These are phyloP conservation scores for Phytophthora ohioensis DNA, from an alignment of 352 stramenopile species.

Conservation along the genomic window DNA sequence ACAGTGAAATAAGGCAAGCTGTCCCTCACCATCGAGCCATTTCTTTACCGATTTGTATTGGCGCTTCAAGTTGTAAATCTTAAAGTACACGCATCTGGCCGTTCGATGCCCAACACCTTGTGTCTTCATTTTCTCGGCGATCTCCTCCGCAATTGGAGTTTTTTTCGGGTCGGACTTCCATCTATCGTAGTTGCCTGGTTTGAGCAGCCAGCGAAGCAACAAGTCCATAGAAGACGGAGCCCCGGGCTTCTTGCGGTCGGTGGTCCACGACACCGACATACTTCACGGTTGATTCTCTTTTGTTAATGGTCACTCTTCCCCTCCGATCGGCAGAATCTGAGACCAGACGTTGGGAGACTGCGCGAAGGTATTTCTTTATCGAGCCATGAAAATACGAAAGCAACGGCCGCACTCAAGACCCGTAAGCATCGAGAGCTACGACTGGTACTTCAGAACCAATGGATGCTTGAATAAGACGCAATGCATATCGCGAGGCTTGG, in stretches of 20 bases:
- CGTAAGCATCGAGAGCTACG: too few species aligned
- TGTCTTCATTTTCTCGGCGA: not conserved
- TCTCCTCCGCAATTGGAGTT: not conserved
- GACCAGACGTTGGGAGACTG: too few species aligned
- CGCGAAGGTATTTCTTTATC: too few species aligned
- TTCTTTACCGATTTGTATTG: not conserved
- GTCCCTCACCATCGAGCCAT: not conserved
- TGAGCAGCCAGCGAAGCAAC: conserved; percentile 8
- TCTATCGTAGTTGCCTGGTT: conserved; percentile 5
- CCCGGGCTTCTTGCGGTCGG: not conserved
- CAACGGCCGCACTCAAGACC: too few species aligned
- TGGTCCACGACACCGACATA: not conserved
- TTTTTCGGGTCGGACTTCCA: not conserved
- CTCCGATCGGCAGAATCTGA: too few species aligned
- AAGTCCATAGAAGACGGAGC: conserved; percentile 3
- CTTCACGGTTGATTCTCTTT: too few species aligned
- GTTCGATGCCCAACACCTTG: conserved; percentile 1
- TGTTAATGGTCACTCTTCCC: too few species aligned
- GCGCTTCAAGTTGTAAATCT: conserved; percentile 3
- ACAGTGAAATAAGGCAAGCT: not conserved
- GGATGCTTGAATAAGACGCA: too few species aligned
- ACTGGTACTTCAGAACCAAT: too few species aligned
- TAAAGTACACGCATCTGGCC: conserved; percentile 1
- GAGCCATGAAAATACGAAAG: too few species aligned
- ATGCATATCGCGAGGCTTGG: too few species aligned